These are phyloP conservation scores for Laburnicola sp. DNA, from an alignment of 2,329 filamentous ascomycete genomes.

Conservation along the genomic window DNA sequence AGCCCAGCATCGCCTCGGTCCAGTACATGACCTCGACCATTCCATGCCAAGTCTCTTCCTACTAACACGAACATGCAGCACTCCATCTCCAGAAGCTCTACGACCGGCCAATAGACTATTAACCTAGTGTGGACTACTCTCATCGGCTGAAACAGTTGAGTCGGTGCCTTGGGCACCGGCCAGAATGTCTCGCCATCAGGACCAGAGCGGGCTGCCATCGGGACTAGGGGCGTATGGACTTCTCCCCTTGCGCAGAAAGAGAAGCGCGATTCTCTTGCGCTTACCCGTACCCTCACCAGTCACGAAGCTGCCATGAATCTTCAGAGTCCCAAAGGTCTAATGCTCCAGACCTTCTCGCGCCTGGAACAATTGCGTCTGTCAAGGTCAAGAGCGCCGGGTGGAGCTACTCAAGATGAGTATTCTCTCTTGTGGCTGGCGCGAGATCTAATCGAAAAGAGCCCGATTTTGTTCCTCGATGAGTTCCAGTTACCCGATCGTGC, in stretches of 20 bases:
- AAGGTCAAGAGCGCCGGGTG: slow-evolving; percentile 25
- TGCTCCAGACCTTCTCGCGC: slow-evolving; percentile 73
- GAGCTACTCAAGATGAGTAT: slow-evolving; percentile 57
- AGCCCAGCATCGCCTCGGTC: slow-evolving; percentile 67
- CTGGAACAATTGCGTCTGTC: slow-evolving; percentile 65
- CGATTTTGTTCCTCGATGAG: slow-evolving; percentile 79
- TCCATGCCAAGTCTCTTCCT: slow-evolving; percentile 20
- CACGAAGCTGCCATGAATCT: slow-evolving; percentile 73
- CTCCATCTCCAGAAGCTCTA: slow-evolving; percentile 79
- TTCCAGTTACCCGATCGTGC: slow-evolving; percentile 81
- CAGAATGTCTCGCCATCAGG: slow-evolving; percentile 41
- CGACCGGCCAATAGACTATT: slow-evolving; percentile 74
- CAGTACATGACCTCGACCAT: slow-evolving; percentile 37
- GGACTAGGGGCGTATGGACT: slow-evolving; percentile 56
- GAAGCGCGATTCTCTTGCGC: slow-evolving; percentile 58
- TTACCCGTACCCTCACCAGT: slow-evolving; percentile 69
- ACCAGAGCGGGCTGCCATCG: slow-evolving; percentile 26
- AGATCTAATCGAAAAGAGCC: slow-evolving; percentile 73
- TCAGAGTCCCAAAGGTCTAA: slow-evolving; percentile 72
- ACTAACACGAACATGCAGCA: slow-evolving; percentile 52
- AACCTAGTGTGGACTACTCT: slow-evolving; percentile 70
- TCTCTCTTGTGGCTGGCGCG: slow-evolving; percentile 74
- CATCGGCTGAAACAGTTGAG: slow-evolving; percentile 65
- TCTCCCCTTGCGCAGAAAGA: slow-evolving; percentile 59
- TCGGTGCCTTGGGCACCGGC: slow-evolving; percentile 42